Evolutionary conservation across 352 stramenopile genomes (phyloP).

Genomic region (Phytophthora pini): DNA sequence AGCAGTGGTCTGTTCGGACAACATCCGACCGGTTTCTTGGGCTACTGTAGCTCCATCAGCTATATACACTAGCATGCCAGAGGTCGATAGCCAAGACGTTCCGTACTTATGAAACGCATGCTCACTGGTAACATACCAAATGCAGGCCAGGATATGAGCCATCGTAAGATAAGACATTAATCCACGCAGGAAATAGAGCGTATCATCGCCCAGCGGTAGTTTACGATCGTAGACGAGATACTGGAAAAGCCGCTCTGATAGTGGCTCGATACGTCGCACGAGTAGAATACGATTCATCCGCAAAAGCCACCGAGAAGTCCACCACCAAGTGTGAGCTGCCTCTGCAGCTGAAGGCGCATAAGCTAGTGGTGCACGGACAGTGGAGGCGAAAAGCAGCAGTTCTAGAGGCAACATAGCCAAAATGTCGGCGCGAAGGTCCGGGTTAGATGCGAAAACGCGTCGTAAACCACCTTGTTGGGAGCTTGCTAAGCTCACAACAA

Average conservation of each 20-base stretch:
- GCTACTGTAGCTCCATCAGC: slow-evolving; percentile 7
- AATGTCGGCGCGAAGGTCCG: slow-evolving; percentile 50
- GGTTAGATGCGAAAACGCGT: slow-evolving; percentile 30
- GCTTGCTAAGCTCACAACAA: slow-evolving; percentile 13
- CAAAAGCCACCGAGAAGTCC: slow-evolving; percentile 51
- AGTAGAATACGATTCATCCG: slow-evolving; percentile 67
- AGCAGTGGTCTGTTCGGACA: slow-evolving; percentile 21
- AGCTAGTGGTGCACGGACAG: slow-evolving; percentile 11
- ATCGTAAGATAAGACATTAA: slow-evolving; percentile 60
- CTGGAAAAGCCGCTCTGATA: slow-evolving; percentile 65
- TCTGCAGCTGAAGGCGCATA: slow-evolving; percentile 10
- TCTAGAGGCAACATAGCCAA: slow-evolving; percentile 61
- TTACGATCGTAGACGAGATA: slow-evolving; percentile 68
- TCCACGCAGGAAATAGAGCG: slow-evolving; percentile 56
- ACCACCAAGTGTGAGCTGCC: slow-evolving; percentile 26
- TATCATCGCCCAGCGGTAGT: slow-evolving; percentile 43
- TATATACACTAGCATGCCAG: slow-evolving; percentile 57
- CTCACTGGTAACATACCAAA: slow-evolving; percentile 65
- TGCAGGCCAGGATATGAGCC: slow-evolving; percentile 68
- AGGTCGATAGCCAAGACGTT: slow-evolving; percentile 67
- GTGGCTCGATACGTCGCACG: slow-evolving; percentile 38
- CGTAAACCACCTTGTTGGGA: slow-evolving; percentile 11
- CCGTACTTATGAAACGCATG: slow-evolving; percentile 44
- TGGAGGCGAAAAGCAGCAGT: slow-evolving; percentile 36
- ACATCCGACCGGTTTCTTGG: slow-evolving; percentile 18